Base-by-base conservation (phyloP, 371 early-diverging fungal genomes). In the Homolaphlyctis polyrhiza region DNA sequence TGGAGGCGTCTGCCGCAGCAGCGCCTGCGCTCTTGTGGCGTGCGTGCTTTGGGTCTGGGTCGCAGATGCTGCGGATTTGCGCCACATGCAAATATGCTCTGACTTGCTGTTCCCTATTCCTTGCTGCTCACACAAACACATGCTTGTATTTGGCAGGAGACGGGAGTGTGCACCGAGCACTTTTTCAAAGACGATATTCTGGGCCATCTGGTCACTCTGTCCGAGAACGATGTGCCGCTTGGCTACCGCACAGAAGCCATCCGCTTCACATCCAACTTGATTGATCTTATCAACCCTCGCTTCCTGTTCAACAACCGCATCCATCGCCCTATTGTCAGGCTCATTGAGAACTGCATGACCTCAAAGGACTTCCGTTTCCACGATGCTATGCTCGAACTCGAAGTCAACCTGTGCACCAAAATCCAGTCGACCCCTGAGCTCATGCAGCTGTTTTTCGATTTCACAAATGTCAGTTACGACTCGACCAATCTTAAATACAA, bases 111-210 rank as follows among this genome's bases (percentile, higher is more conserved):
- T 43, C 16, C 28, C 28, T 25, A 51, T 8, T 28, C 28, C 11
- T 14, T 16, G 45, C 45, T 45, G 18, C 21, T 27, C 8, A 23
- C 21, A 8, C 14, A 11, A n/a, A 23, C 8, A 28, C 11, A 6
- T 8, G 13, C 28, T n/a, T n/a, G n/a, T n/a, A n/a, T n/a, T n/a
- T n/a, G n/a, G n/a, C 48, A 57, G 57, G 72, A 76, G 23, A 57
- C 71, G 0, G 95, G 94, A 27, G 85, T 89, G 0, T 95, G 95
- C 72, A 94, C 94, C 85, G 97, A 97, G 69, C 89, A 90, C 57
- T 87, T 94, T 59, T 80, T 97, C 64, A 91, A 89, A 65, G 87
- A 91, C 65, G 84, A 85, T 48, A 80, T 97, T 39, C 74, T 97
- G 36, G 86, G 83, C 34, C 81, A 86, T 45, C 80, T 97, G 35